These are phyloP conservation scores for Herpotrichia juniperi DNA, from an alignment of 2,329 filamentous ascomycete species.

Conservation along the genomic window DNA sequence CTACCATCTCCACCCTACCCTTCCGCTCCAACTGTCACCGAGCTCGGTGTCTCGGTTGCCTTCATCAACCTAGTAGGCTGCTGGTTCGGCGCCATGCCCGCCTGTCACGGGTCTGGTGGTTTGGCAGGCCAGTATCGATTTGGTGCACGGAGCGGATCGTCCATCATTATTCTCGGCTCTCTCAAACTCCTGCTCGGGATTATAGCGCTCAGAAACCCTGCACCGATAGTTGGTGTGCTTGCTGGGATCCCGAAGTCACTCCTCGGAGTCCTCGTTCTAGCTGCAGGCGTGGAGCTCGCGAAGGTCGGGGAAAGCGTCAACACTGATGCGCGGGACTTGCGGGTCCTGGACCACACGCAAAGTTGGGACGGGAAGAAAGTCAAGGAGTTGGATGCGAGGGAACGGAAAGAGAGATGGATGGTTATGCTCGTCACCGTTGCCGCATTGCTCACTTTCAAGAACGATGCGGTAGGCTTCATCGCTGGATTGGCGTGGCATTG, in stretches of 20 bases:
- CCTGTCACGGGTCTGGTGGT: slow-evolving; percentile 91
- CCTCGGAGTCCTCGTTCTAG: slow-evolving; percentile 87
- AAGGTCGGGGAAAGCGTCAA: slow-evolving; percentile 86
- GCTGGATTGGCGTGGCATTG: slow-evolving; percentile 82
- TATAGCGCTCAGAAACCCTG: slow-evolving; percentile 64
- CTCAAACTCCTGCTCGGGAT: slow-evolving; percentile 79
- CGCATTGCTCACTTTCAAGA: slow-evolving; percentile 81
- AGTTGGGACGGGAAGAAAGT: slow-evolving; percentile 51
- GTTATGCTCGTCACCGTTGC: slow-evolving; percentile 91
- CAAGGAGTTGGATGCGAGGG: slow-evolving; percentile 66
- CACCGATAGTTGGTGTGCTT: slow-evolving; percentile 74
- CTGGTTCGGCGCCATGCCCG: slow-evolving; percentile 94
- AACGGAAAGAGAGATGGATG: slow-evolving; percentile 78
- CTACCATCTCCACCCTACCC: slow-evolving; percentile 67
- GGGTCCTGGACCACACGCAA: slow-evolving; percentile 43
- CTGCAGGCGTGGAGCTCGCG: slow-evolving; percentile 84
- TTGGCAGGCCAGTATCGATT: slow-evolving; percentile 91
- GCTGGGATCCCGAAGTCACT: slow-evolving; percentile 75
- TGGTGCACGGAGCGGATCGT: slow-evolving; percentile 85
- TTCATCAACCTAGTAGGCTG: slow-evolving; percentile 83
- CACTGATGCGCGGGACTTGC: slow-evolving; percentile 68
- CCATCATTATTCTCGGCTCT: slow-evolving; percentile 77
- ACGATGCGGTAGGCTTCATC: slow-evolving; percentile 85
- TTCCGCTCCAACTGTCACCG: slow-evolving; percentile 70
- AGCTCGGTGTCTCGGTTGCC: slow-evolving; percentile 80